These are phyloP conservation scores for Xylariaceae sp. DNA, from an alignment of 2,329 filamentous ascomycete species.

Conservation along the genomic window DNA sequence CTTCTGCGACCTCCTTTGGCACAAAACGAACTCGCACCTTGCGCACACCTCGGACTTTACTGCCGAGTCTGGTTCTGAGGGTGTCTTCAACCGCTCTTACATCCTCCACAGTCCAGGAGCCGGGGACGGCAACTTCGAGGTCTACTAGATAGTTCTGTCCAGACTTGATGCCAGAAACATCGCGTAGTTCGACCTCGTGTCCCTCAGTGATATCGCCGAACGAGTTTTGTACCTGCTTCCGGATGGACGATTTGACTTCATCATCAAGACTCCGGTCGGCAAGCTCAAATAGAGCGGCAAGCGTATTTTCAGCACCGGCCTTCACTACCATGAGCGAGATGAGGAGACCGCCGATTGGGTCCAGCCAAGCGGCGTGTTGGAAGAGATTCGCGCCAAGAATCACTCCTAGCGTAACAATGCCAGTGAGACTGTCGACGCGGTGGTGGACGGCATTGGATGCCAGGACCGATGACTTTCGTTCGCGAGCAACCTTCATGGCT, in stretches of 20 bases:
- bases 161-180: slow-evolving; percentile 85
- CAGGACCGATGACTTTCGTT: slow-evolving; percentile 91
- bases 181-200: slow-evolving; percentile 62
- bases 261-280: slow-evolving; percentile 86
- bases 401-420: slow-evolving; percentile 83
- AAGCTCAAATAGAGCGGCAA: slow-evolving; percentile 75
- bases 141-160: slow-evolving; percentile 96
- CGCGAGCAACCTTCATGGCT: slow-evolving; percentile 93
- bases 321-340: slow-evolving; percentile 93
- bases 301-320: slow-evolving; percentile 82
- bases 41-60: slow-evolving; percentile 76
- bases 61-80: slow-evolving; percentile 66
- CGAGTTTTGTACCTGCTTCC: slow-evolving; percentile 57
- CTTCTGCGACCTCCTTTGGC: slow-evolving; percentile 53
- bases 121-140: slow-evolving; percentile 76
- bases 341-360: slow-evolving; percentile 85
- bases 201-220: slow-evolving; percentile 50
- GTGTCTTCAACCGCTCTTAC: slow-evolving; percentile 65
- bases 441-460: slow-evolving; percentile 96
- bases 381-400: slow-evolving; percentile 87
- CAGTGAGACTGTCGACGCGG: slow-evolving; percentile 90
- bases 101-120: slow-evolving; percentile 67
- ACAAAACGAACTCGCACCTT: slow-evolving; percentile 81
- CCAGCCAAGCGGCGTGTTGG: slow-evolving; percentile 81
- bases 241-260: slow-evolving; percentile 70